phyloP scores from a whole-genome alignment of 2,329 filamentous ascomycete species.

The Colletotrichum liaoningense region DNA sequence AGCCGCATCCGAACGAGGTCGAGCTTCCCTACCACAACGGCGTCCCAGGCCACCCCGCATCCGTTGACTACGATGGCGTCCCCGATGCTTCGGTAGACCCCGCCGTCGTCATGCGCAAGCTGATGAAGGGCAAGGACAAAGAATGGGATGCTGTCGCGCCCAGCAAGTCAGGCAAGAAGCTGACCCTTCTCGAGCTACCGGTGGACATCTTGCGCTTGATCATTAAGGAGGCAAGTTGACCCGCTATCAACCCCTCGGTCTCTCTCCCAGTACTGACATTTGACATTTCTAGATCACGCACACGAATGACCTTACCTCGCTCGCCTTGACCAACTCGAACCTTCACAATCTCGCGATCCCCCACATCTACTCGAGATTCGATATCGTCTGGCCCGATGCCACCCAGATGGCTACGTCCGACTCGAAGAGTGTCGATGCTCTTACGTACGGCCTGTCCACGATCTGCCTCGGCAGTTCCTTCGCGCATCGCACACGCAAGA shows the following conservation, averaged over 20 bases:
- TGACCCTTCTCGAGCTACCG: constrained; percentile 79
- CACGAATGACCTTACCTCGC: constrained; percentile 83
- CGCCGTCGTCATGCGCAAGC: constrained; percentile 43
- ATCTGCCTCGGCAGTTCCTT: constrained; percentile 74
- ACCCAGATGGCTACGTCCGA: constrained; percentile 72
- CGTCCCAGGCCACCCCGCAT: not conserved
- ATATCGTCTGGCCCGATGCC: constrained; percentile 86
- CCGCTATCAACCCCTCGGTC: constrained; percentile 5
- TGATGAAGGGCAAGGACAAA: constrained; percentile 70
- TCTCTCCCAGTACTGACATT: constrained; percentile 24
- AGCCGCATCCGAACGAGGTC: constrained; percentile 26
- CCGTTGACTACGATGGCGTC: constrained; percentile 6
- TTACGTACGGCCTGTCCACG: constrained; percentile 85
- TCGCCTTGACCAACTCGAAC: constrained; percentile 82
- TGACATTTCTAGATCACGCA: constrained; percentile 71
- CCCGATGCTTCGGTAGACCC: constrained; percentile 35
- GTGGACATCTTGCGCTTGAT: constrained; percentile 83
- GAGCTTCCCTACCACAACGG: constrained; percentile 16
- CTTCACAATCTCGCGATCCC: constrained; percentile 81
- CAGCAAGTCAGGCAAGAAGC: constrained; percentile 38
- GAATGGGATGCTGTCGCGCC: constrained; percentile 73
- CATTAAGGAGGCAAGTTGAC: constrained; percentile 74
- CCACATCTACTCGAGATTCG: constrained; percentile 85
- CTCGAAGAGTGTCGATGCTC: constrained; percentile 80
- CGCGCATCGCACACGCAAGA: constrained; percentile 50